Conservation (phyloP, 2,329 filamentous ascomycete species). For the Fusarium miscanthi region DNA sequence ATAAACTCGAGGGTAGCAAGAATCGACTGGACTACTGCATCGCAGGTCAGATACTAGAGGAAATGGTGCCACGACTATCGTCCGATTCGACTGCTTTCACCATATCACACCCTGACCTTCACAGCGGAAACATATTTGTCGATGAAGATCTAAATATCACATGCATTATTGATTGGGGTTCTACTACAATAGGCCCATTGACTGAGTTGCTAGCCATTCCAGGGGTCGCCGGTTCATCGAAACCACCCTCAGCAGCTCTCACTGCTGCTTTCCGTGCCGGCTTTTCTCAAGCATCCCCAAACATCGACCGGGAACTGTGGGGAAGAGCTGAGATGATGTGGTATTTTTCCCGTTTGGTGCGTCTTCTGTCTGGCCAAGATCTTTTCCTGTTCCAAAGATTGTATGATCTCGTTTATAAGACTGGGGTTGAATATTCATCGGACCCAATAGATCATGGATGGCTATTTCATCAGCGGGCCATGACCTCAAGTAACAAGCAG, state of each 20-base stretch:
- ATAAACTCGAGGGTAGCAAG: neutral
- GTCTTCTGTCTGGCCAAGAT: slow-evolving; percentile 35
- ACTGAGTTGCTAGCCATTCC: neutral
- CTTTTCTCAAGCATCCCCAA: neutral
- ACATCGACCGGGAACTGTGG: neutral
- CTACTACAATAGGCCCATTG: neutral
- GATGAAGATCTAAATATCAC: neutral
- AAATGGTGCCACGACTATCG: rapidly evolving
- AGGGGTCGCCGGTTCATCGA: neutral
- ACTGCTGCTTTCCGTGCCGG: neutral
- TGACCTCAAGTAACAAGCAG: slow-evolving; percentile 1
- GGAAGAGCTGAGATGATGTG: slow-evolving; percentile 15
- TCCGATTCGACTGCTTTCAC: rapidly evolving
- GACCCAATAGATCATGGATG: neutral
- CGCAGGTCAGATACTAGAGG: neutral
- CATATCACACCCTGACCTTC: neutral
- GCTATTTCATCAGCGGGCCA: slow-evolving; percentile 21
- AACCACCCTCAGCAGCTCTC: neutral
- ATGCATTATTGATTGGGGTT: neutral
- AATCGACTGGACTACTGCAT: neutral
- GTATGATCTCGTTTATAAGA: slow-evolving; percentile 19
- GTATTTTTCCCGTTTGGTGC: slow-evolving; percentile 24
- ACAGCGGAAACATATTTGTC: neutral
- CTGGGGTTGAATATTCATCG: neutral
- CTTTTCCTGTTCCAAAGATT: slow-evolving; percentile 16